Evolutionary conservation across 129 eudicot genomes (phyloP), one percentile per base, ranked within the genome.

Genomic region (Flaveria ramosissima): DNA sequence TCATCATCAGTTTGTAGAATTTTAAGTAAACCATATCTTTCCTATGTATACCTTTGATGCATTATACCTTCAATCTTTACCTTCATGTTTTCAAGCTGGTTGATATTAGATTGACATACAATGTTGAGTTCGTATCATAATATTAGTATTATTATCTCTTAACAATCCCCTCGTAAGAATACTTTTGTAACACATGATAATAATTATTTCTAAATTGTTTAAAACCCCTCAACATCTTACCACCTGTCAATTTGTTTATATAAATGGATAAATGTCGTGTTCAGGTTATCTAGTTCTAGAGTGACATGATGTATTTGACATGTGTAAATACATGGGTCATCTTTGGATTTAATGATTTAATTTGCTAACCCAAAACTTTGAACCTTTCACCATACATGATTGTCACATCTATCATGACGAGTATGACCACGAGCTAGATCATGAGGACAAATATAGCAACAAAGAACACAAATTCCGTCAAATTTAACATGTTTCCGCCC

Each of bases 1-100:
- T 68, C 15, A 43, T 19, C 53, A 68, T 20, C 56, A 68, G 39
- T 68, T 3, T 43, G 55, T 68, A 68, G 72, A 46, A 6, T 17
- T 6, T n/a, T 17, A n/a, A n/a, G 56, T 10, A 17, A 55, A 55
- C 60, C 61, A 55, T 14, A 50, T 50, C 55, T 50, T 50, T 50
- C 15, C 4, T 50, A 4, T 50, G 19, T 14, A 50, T 45, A 50
- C 55, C 7, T 14, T 50, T 14, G 16, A 15, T 50, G 55, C 48
- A 8, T 45, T 12, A 45, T 45, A 45, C 11, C 11, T 11, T 8
- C 11, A 43, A 9, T 43, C 48, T 43, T 43, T 43, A 43, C 12
- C 13, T 10, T 45, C 0, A 13, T 9, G 19, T 17, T 30, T 30
- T 30, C 36, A 30, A 30, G 36, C 36, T 30, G 36, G 36, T 30